phyloP scores from a whole-genome alignment of 306 rosid species.

The Gillenia trifoliata region DNA sequence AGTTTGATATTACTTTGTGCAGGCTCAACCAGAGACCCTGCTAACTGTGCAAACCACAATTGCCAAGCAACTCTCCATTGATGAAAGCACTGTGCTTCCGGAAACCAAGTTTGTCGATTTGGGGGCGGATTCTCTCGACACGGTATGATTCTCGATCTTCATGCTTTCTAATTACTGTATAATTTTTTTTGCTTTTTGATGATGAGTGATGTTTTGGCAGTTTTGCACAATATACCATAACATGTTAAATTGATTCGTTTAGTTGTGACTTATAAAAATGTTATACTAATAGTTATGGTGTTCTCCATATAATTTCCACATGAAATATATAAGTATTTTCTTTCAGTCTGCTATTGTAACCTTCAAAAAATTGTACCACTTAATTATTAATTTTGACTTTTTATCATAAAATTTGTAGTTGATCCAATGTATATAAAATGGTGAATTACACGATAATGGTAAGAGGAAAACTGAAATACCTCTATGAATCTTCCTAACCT shows the following conservation, averaged over 20 bases:
- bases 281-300: background rate
- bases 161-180: background rate
- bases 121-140: constrained; percentile 73
- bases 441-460: too few relatives aligned
- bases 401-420: too few relatives aligned
- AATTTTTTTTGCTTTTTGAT: background rate
- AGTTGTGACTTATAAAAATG: background rate
- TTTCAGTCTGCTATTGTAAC: background rate
- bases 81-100: constrained; percentile 44
- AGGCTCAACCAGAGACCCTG: constrained; percentile 54
- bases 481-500: too few relatives aligned
- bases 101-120: constrained; percentile 57
- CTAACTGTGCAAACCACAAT: constrained; percentile 49
- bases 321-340: too few relatives aligned
- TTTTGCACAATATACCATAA: background rate
- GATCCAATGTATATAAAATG: background rate
- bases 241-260: background rate
- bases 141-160: constrained; percentile 24
- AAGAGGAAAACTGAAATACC: too few relatives aligned
- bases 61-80: constrained; percentile 62
- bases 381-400: background rate
- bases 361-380: background rate
- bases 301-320: background rate
- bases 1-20: constrained; percentile 7
- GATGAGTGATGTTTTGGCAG: background rate